Evolutionary conservation across 2,329 filamentous ascomycete species (phyloP).

Genomic region (Venturia effusa): DNA sequence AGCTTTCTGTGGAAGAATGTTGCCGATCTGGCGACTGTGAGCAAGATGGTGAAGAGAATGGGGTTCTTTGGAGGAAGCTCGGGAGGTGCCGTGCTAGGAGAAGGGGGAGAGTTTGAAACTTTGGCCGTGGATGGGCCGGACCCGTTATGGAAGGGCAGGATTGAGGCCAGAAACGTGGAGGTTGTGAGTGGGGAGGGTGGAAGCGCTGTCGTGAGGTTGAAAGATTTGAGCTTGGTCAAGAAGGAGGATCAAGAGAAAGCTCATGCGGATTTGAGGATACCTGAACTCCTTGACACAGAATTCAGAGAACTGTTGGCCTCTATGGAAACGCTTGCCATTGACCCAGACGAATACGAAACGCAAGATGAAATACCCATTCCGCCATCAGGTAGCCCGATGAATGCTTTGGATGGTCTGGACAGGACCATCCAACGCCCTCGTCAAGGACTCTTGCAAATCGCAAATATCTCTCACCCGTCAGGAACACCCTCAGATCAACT

Average conservation of each 20-base stretch:
- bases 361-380: neutral
- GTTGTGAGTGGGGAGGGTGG: slow-evolving; percentile 62
- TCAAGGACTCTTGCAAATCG: neutral
- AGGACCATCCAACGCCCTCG: neutral
- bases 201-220: slow-evolving; percentile 59
- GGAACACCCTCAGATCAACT: neutral
- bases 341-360: neutral
- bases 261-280: slow-evolving; percentile 39
- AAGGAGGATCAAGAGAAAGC: slow-evolving; percentile 16
- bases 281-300: slow-evolving; percentile 53
- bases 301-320: slow-evolving; percentile 35
- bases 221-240: slow-evolving; percentile 39
- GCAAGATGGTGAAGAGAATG: slow-evolving; percentile 43
- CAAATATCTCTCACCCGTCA: neutral
- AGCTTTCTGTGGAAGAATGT: slow-evolving; percentile 73
- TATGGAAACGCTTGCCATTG: neutral
- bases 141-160: slow-evolving; percentile 59
- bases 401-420: neutral
- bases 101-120: slow-evolving; percentile 95
- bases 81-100: slow-evolving; percentile 65
- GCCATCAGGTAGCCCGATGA: neutral
- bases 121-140: slow-evolving; percentile 71
- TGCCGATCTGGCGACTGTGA: slow-evolving; percentile 40
- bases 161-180: slow-evolving; percentile 48
- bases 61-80: slow-evolving; percentile 52